Evolutionary conservation across 2,329 filamentous ascomycete genomes (phyloP), one percentile per base, ranked within the genome.

Genomic region (Pseudogymnoascus sp.): DNA sequence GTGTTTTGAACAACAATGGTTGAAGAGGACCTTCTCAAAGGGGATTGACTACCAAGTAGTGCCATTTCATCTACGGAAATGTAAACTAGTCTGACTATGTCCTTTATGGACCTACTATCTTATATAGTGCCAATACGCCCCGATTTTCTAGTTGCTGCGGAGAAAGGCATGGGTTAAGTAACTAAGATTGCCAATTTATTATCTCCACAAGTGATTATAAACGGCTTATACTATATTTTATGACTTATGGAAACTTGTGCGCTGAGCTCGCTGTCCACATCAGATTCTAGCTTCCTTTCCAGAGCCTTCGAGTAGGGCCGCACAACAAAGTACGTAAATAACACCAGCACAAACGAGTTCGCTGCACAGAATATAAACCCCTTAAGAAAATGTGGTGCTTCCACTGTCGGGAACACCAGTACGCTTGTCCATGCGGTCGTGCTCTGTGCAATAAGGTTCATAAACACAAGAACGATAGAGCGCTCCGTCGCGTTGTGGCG

Each of bases 401-500:
- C 76, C 2, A 76, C 72, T 0, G 77, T 79, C 0, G 71, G 73
- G 64, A 82, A 85, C 0, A 75, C 73, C 7, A 80, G 63, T 2
- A 79, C 65, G 3, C 73, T 73, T 3, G 76, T 79, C 78, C 77
- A 80, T 0, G 75, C 76, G 0, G 77, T 79, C 0, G 76, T 77
- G 2, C 75, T 77, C 64, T 79, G 76, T 0, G 76, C 72, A 18
- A 80, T 63, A 0, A 73, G 69, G 61, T 78, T 80, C 60, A 77
- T 73, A 12, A 76, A 67, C 2, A 78, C 71, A 2, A 80, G 65
- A 1, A 72, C 74, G 14, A 79, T 68, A 0, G 75, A 71, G 11
- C 78, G 69, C 61, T 78, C 75, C 4, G 71, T 70, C 0, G 71
- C 66, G 25, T 73, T 69, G 41, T 75, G 70, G n/a, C 72, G 71